These are phyloP conservation scores for Geotrichum europaeum DNA, from an alignment of 1,139 yeast genomes.

Conservation along the genomic window DNA sequence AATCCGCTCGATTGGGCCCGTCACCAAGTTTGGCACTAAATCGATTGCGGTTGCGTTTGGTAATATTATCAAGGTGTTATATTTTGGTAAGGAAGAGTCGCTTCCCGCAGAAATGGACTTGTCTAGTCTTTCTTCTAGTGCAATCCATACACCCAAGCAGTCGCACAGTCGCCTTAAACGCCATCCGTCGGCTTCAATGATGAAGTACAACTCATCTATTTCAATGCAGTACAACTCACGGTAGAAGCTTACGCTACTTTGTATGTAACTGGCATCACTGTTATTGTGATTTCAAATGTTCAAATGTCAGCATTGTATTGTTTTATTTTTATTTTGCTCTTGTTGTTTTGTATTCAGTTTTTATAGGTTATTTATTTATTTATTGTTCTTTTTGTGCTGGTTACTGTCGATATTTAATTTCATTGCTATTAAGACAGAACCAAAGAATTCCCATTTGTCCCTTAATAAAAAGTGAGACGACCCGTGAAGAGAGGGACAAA, in stretches of 20 bases:
- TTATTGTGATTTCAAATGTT: no score
- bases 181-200: background rate
- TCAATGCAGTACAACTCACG: background rate
- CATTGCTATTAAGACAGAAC: no score
- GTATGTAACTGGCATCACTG: background rate
- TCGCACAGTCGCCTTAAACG: background rate
- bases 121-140: background rate
- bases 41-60: constrained; percentile 72
- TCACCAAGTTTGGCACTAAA: constrained; percentile 67
- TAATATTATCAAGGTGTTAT: constrained; percentile 61
- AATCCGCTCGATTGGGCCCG: constrained; percentile 48
- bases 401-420: no score
- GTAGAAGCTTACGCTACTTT: background rate
- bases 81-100: constrained; percentile 55
- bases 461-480: no score
- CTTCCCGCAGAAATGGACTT: constrained; percentile 7
- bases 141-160: background rate
- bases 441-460: no score
- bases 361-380: no score
- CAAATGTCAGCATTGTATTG: background rate
- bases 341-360: no score
- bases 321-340: no score
- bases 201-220: background rate
- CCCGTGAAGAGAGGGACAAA: no score
- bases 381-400: no score